Base-by-base conservation (phyloP, 176 grass and related monocot species). In the Urochloa ruziziensis region DNA sequence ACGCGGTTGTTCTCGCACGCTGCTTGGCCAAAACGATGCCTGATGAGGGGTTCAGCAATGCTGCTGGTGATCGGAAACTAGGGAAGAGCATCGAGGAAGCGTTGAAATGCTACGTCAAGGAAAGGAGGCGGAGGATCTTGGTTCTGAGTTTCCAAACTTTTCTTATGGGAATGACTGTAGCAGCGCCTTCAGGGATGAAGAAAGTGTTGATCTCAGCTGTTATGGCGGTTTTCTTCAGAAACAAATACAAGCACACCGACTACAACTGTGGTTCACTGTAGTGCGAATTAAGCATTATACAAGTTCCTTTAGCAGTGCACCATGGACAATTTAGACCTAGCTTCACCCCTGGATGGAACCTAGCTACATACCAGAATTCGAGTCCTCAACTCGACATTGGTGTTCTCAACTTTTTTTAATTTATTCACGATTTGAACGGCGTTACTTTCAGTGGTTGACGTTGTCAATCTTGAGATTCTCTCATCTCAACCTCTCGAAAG, bases 1-100 rank as follows among this genome's bases (percentile, higher is more conserved):
- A 91, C 42, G 68, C 80, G 0, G 23, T 91, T 7, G 89, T 91
- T 24, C 73, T 91, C 25, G 75, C 84, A 3, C 83, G 89, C 62
- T 82, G 84, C 73, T 21, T 90, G 74, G 32, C 84, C 6, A n/a
- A 2, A 2, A 56, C 52, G 52, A 56, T n/a, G 52, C 2, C 7
- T 8, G 7, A 18, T 21, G 19, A 56, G 6, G 52, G 5, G 52
- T 18, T n/a, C 1, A 34, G 13, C 2, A 0, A 34, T 0, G 11
- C 34, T 12, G 62, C 5, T 25, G 30, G 29, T 36, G 73, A 63
- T 23, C 19, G 62, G 25, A 73, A 57, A 27, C 51, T 84, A 46
- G 10, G 16, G 2, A 29, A 80, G 74, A 72, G 61, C 53, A 51
- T 83, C 0, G 89, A 73, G 73, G 46, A 65, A 19, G 89, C 73